A percentile compares a stretch with the other conserved stretches of the same genome.
These are phyloP conservation scores for Penicillium dipodomyicola DNA, from an alignment of 495 filamentous ascomycete genomes.

Conservation along the genomic window DNA sequence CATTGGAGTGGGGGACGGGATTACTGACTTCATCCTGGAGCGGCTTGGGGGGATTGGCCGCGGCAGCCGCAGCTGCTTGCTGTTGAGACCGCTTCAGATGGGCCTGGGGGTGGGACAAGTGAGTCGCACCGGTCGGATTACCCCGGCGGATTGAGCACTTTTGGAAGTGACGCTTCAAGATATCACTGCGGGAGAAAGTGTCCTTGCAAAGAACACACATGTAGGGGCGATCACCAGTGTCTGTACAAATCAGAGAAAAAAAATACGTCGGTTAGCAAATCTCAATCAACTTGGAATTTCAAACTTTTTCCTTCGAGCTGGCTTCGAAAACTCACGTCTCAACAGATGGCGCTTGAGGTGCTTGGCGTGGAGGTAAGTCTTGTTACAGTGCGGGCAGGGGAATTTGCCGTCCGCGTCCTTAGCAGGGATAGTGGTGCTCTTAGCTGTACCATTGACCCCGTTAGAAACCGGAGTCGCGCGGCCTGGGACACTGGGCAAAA, in stretches of 20 bases:
- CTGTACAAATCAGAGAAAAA: conserved; percentile 39
- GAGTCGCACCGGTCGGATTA: conserved; percentile 87
- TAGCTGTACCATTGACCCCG: conserved; percentile 59
- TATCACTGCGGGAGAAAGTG: conserved; percentile 98
- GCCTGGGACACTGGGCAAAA: conserved; percentile 85
- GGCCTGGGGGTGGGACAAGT: conserved; percentile 86
- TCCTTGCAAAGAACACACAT: conserved; percentile 96
- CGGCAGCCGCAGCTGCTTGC: conserved; percentile 44
- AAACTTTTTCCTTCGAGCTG: no score
- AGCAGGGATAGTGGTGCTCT: conserved; percentile 74
- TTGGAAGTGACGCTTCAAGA: conserved; percentile 96
- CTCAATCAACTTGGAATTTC: conserved; percentile 5
- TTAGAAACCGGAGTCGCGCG: conserved; percentile 63
- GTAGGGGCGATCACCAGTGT: conserved; percentile 95
- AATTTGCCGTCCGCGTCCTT: conserved; percentile 98
- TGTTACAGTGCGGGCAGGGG: conserved; percentile 93
- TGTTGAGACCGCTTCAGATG: conserved; percentile 73
- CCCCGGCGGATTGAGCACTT: conserved; percentile 95
- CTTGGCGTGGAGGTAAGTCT: conserved; percentile 96
- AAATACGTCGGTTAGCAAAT: conserved; percentile 21
- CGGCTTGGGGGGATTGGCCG: conserved; percentile 54
- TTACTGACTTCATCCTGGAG: conserved; percentile 51
- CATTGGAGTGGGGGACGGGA: conserved; percentile 44
- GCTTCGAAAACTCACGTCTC: conserved; percentile 68
- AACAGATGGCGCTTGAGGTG: conserved; percentile 95